Evolutionary conservation across 805 yeast species (phyloP), one percentile per base, ranked within the genome.

Genomic region (Hanseniaspora taiwanica): DNA sequence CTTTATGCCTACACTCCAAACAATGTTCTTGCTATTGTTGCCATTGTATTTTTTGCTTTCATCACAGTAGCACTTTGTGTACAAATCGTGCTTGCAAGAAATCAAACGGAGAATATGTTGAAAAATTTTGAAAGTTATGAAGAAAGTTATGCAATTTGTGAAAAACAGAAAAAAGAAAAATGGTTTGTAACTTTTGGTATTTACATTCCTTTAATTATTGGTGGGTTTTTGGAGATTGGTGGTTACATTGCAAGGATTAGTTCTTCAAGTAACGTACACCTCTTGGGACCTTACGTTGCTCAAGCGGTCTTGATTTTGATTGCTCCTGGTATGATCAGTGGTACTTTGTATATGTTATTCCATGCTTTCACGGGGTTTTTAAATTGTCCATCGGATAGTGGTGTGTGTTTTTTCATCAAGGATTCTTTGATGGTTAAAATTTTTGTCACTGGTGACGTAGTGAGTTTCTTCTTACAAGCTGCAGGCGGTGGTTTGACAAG

Each of bases 401-500:
- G 53, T 52, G 29, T n/a, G 1, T 16, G 42, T 13, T 38, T 43
- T 16, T 18, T 40, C 6, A 40, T 45, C 12, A 40, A 45, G 7
- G 35, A 50, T 6, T 48, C 48, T 35, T 53, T 43, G 36, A 46
- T 52, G 9, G 57, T 61, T 2, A 46, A 44, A 6, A 41, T 56
- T n/a, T 59, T 59, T 48, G 59, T 59, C 6, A 12, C 40, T 13
- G 61, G 61, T 14, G 64, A 60, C 44, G 46, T 59, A 7, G 9
- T 52, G 6, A 51, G 59, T 31, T 53, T 59, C 35, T 38, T 55
- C 3, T 21, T 58, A 32, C 64, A 59, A 47, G 54, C 51, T 13
- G 44, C 46, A 20, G 65, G 65, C 21, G 64, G 59, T 34, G 64
- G 62, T 3, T 20, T 59, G 21, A 45, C 50, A 52, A 47, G 55